These are phyloP conservation scores for Trichoderma asperelloides DNA, from an alignment of 495 filamentous ascomycete genomes.

Conservation along the genomic window DNA sequence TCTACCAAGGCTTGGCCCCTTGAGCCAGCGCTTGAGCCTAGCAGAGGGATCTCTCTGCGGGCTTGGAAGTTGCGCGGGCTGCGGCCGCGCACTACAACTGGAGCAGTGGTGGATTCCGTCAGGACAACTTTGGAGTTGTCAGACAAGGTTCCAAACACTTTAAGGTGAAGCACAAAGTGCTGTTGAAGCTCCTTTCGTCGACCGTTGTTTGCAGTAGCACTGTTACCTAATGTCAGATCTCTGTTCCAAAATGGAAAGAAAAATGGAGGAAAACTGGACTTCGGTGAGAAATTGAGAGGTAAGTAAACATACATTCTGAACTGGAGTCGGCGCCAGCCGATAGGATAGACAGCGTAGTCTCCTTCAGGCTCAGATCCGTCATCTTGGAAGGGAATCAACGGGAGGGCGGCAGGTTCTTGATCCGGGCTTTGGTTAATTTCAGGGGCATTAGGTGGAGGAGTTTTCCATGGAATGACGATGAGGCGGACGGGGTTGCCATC, in stretches of 20 bases:
- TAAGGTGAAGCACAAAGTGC: conserved; percentile 69
- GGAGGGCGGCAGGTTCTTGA: conserved; percentile 55
- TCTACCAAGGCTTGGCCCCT: conserved; percentile 44
- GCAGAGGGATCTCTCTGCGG: conserved; percentile 64
- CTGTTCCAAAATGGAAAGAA: not conserved
- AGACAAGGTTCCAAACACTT: conserved; percentile 61
- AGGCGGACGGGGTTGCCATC: conserved; percentile 83
- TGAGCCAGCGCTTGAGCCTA: conserved; percentile 62
- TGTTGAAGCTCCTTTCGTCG: conserved; percentile 73
- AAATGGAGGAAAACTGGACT: not conserved
- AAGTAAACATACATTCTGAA: conserved; percentile 57
- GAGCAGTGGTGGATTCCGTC: conserved; percentile 62
- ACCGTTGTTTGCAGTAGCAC: conserved; percentile 59
- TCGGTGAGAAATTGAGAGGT: no score
- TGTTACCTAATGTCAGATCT: conserved; percentile 20
- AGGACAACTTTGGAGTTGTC: conserved; percentile 60
- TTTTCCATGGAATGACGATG: conserved; percentile 95
- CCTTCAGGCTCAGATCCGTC: conserved; percentile 52
- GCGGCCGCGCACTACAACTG: conserved; percentile 69
- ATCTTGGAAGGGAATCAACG: conserved; percentile 67
- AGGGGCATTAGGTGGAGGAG: conserved; percentile 66
- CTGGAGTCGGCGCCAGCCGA: conserved; percentile 83
- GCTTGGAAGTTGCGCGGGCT: conserved; percentile 75
- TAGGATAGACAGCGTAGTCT: conserved; percentile 75
- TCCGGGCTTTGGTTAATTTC: conserved; percentile 44